phyloP scores from a whole-genome alignment of 768 basidiomycete species.

The Suillus discolor region DNA sequence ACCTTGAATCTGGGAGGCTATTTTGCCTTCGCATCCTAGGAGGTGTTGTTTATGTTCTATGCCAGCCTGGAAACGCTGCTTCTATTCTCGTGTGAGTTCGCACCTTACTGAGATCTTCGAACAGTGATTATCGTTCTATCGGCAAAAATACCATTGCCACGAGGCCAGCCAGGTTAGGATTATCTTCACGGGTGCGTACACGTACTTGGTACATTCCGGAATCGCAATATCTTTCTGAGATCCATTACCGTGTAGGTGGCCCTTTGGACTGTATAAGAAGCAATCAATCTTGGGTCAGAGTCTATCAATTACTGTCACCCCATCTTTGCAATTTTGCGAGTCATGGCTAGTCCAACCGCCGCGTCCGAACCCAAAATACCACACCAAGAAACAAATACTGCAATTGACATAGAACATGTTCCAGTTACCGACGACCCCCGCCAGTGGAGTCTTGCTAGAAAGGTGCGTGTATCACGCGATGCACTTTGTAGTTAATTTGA shows the following conservation, averaged over 20 bases:
- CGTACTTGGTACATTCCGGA: too few species aligned
- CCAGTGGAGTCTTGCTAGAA: constrained; percentile 55
- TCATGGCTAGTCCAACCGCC: background rate
- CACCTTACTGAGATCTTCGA: background rate
- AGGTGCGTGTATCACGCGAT: constrained; percentile 39
- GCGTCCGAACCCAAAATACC: background rate
- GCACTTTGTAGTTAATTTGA: background rate
- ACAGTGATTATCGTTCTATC: background rate
- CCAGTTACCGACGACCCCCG: constrained; percentile 64
- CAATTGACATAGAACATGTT: constrained; percentile 37
- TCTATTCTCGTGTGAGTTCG: background rate
- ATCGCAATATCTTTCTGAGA: background rate
- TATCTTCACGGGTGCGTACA: background rate
- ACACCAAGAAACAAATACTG: background rate
- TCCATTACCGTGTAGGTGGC: background rate
- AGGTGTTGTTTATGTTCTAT: too few species aligned
- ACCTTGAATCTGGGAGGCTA: background rate
- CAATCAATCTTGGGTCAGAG: background rate
- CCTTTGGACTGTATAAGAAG: background rate
- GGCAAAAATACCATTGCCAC: too few species aligned
- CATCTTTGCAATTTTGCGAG: background rate
- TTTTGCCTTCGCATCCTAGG: too few species aligned
- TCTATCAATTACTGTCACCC: background rate
- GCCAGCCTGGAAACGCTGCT: background rate
- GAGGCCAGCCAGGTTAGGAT: background rate